A percentile compares a stretch with the other conserved stretches of the same genome.
Evolutionary conservation across 371 early-diverging fungal species (phyloP).

Genomic region (Rhizopus sp.): DNA sequence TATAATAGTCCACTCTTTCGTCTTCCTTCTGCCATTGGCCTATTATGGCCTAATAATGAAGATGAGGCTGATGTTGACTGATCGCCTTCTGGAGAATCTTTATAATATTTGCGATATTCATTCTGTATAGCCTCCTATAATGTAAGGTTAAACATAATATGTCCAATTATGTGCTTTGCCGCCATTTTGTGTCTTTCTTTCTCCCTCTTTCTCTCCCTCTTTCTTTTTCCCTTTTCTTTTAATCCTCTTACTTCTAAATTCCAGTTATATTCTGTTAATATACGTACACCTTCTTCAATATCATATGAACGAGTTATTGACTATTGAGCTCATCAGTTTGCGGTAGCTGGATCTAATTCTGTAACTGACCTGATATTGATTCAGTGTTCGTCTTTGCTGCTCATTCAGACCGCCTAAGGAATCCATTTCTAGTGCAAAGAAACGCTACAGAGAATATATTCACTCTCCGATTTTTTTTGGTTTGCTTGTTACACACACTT

Average conservation of each 20-base stretch:
- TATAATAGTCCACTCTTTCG: constrained; percentile 24
- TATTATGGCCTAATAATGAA: constrained; percentile 18
- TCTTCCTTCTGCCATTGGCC: neutral
- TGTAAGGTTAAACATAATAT: neutral
- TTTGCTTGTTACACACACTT: no score
- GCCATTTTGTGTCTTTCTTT: neutral
- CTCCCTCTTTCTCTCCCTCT: no score
- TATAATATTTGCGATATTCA: constrained; percentile 12
- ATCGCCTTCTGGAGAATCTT: constrained; percentile 8
- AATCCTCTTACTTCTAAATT: constrained; percentile 20
- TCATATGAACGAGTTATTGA: constrained; percentile 27
- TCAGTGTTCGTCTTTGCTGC: constrained; percentile 21
- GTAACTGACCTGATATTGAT: constrained; percentile 24
- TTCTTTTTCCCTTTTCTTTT: neutral
- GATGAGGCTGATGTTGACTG: constrained; percentile 24
- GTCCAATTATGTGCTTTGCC: neutral
- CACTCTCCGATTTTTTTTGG: no score
- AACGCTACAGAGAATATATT: neutral
- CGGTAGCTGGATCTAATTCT: neutral
- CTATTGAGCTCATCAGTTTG: constrained; percentile 3
- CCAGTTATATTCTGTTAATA: constrained; percentile 26
- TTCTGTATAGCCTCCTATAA: constrained; percentile 24
- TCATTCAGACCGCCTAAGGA: constrained; percentile 16
- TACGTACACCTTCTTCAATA: constrained; percentile 22
- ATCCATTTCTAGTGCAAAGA: constrained; percentile 12